Conservation (phyloP, 352 stramenopile species). For the Saprolegnia parasitica region DNA sequence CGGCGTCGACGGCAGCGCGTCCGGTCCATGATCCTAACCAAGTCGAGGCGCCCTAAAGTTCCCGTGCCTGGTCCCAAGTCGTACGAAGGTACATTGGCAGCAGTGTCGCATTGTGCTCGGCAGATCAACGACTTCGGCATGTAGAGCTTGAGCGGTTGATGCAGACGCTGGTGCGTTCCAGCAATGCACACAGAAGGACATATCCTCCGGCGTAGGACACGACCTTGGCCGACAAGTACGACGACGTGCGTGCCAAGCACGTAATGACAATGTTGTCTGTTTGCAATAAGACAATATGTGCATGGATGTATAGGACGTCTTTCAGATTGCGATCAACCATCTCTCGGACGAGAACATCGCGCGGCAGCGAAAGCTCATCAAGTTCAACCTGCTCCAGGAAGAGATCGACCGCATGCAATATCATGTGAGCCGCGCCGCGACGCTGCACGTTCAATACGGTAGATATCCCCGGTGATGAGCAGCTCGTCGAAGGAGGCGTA, state of each 20-base stretch:
- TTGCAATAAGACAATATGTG: background rate
- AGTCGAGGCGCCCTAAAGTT: background rate
- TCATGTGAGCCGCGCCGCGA: constrained; percentile 42
- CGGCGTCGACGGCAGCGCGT: background rate
- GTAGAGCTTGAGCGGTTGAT: constrained; percentile 24
- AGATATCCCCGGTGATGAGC: background rate
- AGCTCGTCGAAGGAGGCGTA: background rate
- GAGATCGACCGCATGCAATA: constrained; percentile 80
- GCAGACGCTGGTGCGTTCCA: constrained; percentile 24
- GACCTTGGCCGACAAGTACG: constrained; percentile 21
- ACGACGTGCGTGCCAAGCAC: constrained; percentile 15
- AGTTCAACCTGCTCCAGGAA: constrained; percentile 65
- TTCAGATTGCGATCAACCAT: constrained; percentile 48
- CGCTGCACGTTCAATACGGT: constrained; percentile 16
- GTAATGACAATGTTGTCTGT: background rate
- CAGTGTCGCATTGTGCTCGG: too few species aligned
- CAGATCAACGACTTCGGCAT: too few species aligned
- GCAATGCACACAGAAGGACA: too few species aligned
- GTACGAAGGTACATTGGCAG: constrained; percentile 25
- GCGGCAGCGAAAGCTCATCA: constrained; percentile 51
- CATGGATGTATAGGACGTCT: constrained; percentile 13
- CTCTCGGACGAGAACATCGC: constrained; percentile 50
- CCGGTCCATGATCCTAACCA: constrained; percentile 16
- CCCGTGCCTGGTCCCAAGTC: constrained; percentile 11
- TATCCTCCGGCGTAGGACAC: constrained; percentile 14